phyloP scores from a whole-genome alignment of 495 filamentous ascomycete genomes.

The Achaetomiella virescens region DNA sequence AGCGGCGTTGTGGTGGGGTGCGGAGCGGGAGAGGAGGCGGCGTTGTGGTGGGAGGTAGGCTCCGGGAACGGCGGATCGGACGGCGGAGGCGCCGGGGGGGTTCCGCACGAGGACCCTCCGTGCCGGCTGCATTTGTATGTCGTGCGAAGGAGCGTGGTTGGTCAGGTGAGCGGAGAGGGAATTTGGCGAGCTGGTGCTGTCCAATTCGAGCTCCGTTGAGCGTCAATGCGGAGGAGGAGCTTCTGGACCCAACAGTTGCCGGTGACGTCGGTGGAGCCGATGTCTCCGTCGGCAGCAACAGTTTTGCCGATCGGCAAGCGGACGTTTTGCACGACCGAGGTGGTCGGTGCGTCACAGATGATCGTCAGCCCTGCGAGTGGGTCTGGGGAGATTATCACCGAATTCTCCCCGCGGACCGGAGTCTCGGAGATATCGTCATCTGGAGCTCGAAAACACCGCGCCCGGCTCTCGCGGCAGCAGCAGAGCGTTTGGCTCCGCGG shows the following conservation, averaged over 20 bases:
- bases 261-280: constrained; percentile 2
- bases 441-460: too few relatives aligned
- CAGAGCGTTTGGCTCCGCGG: too few relatives aligned
- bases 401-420: neutral
- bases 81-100: constrained; percentile 6
- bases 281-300: neutral
- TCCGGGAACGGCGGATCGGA: too few relatives aligned
- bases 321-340: too few relatives aligned
- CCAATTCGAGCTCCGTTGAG: neutral
- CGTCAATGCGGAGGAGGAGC: neutral
- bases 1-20: constrained; percentile 5
- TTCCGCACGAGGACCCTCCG: neutral
- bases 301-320: too few relatives aligned
- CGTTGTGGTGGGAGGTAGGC: constrained; percentile 12
- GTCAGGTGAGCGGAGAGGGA: too few relatives aligned
- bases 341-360: too few relatives aligned
- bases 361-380: too few relatives aligned
- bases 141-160: too few relatives aligned
- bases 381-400: too few relatives aligned
- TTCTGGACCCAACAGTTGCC: neutral
- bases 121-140: neutral
- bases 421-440: neutral
- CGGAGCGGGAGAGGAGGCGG: constrained; percentile 6
- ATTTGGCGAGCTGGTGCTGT: too few relatives aligned
- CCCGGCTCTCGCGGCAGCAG: too few relatives aligned